These are phyloP conservation scores for Blastobotrys buckinghamii DNA, from an alignment of 1,139 yeast genomes.

Conservation along the genomic window DNA sequence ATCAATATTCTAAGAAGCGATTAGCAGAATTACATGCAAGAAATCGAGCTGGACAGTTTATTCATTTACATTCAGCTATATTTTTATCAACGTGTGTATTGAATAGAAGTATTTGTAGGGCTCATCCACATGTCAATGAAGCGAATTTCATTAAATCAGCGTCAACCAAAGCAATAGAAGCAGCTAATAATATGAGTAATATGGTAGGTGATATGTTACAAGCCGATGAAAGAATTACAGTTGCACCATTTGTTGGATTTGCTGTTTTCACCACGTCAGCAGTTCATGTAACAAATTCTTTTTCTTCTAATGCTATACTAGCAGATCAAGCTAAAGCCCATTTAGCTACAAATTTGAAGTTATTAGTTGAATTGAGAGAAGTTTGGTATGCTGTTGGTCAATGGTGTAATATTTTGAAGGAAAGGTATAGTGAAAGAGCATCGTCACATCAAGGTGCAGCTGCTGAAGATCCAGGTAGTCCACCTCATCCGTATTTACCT, in stretches of 20 bases:
- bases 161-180: conserved; percentile 25
- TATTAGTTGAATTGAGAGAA: conserved; percentile 32
- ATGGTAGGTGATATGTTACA: conserved; percentile 30
- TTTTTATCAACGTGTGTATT: conserved; percentile 24
- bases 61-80: conserved; percentile 26
- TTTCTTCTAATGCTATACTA: conserved; percentile 28
- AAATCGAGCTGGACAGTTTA: conserved; percentile 23
- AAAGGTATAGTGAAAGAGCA: conserved; percentile 26
- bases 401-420: conserved; percentile 35
- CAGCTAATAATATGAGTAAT: conserved; percentile 31
- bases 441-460: conserved; percentile 11
- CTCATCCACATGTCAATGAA: conserved; percentile 20
- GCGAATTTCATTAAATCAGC: conserved; percentile 29
- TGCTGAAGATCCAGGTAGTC: conserved; percentile 10
- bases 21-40: conserved; percentile 21
- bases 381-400: conserved; percentile 34
- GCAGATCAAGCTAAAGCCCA: conserved; percentile 31
- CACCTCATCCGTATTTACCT: conserved; percentile 14
- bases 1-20: conserved; percentile 21
- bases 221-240: conserved; percentile 28
- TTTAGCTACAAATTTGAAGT: conserved; percentile 30
- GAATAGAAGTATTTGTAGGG: conserved; percentile 22
- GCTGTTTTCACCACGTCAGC: conserved; percentile 34
- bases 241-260: conserved; percentile 36
- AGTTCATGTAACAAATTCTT: conserved; percentile 34